Evolutionary conservation across 257 asterid genomes (phyloP).

Genomic region (Asclepias syriaca): DNA sequence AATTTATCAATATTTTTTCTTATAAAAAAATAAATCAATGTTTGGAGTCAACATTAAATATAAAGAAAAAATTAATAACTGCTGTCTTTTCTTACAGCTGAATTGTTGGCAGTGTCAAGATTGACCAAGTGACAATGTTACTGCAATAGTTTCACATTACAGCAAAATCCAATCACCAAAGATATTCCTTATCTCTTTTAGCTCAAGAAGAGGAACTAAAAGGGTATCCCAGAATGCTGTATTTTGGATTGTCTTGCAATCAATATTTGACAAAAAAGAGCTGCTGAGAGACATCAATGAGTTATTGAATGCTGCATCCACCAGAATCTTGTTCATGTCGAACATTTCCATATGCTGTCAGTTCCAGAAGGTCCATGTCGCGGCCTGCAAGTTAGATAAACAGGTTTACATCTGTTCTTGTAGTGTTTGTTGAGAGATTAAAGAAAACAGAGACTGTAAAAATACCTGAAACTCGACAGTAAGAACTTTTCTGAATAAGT

Average conservation of each 20-base stretch:
- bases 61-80: no score
- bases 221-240: background rate
- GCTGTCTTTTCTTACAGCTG: no score
- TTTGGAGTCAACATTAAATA: no score
- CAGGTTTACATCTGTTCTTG: background rate
- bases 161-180: background rate
- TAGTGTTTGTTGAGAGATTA: background rate
- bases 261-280: background rate
- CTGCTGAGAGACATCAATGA: no score
- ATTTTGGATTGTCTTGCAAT: background rate
- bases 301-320: conserved; percentile 72
- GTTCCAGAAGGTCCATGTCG: conserved; percentile 91
- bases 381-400: conserved; percentile 48
- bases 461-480: conserved; percentile 82
- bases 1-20: no score
- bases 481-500: conserved; percentile 79
- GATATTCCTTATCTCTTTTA: background rate
- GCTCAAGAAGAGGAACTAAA: background rate
- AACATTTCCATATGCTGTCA: conserved; percentile 82
- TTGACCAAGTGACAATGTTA: no score
- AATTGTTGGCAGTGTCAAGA: no score
- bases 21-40: no score
- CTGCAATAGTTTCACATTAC: background rate
- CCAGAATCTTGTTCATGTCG: conserved; percentile 72
- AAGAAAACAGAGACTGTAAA: background rate